Conservation (phyloP, 441 rosid genomes). For the Syzygium malaccense region DNA sequence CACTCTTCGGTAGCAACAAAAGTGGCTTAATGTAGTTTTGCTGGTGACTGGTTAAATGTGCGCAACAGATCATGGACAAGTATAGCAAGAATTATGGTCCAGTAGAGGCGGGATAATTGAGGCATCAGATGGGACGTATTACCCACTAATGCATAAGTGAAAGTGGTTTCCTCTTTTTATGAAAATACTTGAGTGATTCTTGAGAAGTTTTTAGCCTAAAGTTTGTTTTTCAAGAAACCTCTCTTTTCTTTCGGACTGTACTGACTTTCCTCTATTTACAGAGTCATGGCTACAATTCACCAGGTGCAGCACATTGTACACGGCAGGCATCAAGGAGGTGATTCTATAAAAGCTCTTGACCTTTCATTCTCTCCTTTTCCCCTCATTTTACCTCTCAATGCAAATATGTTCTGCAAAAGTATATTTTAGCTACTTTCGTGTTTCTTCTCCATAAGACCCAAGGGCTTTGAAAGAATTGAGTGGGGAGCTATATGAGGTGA, state of each 20-base stretch:
- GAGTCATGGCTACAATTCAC: conserved; percentile 37
- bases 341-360: neutral
- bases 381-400: neutral
- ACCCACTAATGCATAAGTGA: neutral
- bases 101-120: neutral
- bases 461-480: neutral
- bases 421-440: neutral
- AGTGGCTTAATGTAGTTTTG: neutral
- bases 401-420: neutral
- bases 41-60: neutral
- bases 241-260: neutral
- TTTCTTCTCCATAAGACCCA: neutral
- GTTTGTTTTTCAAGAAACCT: neutral
- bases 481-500: neutral
- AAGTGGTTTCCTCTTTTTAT: neutral
- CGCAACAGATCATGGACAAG: neutral
- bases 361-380: neutral
- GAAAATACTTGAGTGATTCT: neutral
- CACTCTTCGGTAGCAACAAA: neutral
- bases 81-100: neutral
- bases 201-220: neutral
- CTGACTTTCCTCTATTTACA: conserved; percentile 17
- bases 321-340: conserved; percentile 60
- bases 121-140: neutral
- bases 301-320: conserved; percentile 44